phyloP scores from a whole-genome alignment of 352 stramenopile species.

The Aphanomyces euteiches region DNA sequence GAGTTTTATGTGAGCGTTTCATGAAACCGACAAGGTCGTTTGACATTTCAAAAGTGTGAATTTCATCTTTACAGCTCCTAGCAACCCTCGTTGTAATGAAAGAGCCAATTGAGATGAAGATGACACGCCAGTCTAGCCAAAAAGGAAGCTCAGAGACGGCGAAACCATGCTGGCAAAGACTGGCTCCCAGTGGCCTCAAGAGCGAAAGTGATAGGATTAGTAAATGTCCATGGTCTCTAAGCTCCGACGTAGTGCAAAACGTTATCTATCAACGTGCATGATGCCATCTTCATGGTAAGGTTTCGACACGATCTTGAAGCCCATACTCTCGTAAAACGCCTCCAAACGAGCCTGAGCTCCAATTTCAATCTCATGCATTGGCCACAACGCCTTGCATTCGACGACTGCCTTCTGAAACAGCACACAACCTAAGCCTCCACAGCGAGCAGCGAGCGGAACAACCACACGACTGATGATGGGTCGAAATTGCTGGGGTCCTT shows the following conservation, averaged over 20 bases:
- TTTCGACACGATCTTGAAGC: slow-evolving; percentile 19
- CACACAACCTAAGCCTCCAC: slow-evolving; percentile 1
- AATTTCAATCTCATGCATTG: slow-evolving; percentile 16
- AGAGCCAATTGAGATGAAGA: no score
- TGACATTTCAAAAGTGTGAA: not conserved
- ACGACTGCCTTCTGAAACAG: slow-evolving; percentile 17
- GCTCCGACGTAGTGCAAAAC: not conserved
- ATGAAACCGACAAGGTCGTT: slow-evolving; percentile 4
- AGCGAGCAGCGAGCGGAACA: not conserved
- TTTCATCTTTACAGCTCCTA: not conserved
- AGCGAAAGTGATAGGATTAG: no score
- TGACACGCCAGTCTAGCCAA: no score
- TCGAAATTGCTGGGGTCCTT: slow-evolving; percentile 10
- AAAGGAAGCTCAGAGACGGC: no score
- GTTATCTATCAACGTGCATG: slow-evolving; percentile 25
- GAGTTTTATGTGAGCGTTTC: not conserved
- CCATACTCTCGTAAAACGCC: slow-evolving; percentile 21
- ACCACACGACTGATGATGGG: slow-evolving; percentile 28
- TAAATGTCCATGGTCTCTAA: no score
- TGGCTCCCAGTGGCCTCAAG: no score
- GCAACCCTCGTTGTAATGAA: not conserved
- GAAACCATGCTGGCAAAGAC: no score
- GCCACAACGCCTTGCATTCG: slow-evolving; percentile 17
- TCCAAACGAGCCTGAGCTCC: slow-evolving; percentile 15
- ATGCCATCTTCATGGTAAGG: slow-evolving; percentile 26